Conservation (phyloP, 2,329 filamentous ascomycete genomes). For the Exophiala alcalophila region DNA sequence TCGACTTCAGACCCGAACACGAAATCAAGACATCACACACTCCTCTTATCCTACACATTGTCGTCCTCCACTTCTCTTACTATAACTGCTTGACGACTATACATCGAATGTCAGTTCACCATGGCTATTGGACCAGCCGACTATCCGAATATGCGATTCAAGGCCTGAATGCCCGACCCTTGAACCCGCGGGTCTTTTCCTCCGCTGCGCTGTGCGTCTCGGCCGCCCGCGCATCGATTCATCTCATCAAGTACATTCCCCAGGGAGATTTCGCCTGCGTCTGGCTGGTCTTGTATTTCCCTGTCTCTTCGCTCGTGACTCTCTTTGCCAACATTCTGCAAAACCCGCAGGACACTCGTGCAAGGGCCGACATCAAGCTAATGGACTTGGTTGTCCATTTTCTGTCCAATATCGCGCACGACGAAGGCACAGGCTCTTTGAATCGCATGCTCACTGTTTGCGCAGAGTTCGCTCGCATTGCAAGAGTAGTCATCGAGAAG, state of each 20-base stretch:
- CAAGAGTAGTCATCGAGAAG: conserved; percentile 84
- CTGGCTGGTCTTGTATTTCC: conserved; percentile 96
- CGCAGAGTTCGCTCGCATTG: conserved; percentile 94
- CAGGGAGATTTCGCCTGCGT: conserved; percentile 93
- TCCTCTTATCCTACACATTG: conserved; percentile 88
- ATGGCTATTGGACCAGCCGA: conserved; percentile 96
- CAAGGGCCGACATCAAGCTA: conserved; percentile 80
- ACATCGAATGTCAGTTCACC: conserved; percentile 96
- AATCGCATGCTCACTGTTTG: conserved; percentile 92
- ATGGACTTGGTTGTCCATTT: conserved; percentile 95
- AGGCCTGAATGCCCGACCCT: conserved; percentile 80
- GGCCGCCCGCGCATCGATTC: conserved; percentile 87
- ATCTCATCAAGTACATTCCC: conserved; percentile 91
- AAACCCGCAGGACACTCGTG: conserved; percentile 84
- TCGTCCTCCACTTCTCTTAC: conserved; percentile 92
- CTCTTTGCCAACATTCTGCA: conserved; percentile 95
- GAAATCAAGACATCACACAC: conserved; percentile 93
- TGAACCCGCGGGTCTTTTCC: conserved; percentile 92
- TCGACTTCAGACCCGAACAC: conserved; percentile 95
- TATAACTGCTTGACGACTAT: conserved; percentile 98
- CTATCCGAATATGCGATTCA: conserved; percentile 94
- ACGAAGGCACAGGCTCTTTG: conserved; percentile 85
- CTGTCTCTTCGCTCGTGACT: conserved; percentile 89
- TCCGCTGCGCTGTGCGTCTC: conserved; percentile 90
- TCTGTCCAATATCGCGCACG: conserved; percentile 80